Conservation (phyloP, 1,284 basidiomycete genomes). For the Coriolopsis trogii region DNA sequence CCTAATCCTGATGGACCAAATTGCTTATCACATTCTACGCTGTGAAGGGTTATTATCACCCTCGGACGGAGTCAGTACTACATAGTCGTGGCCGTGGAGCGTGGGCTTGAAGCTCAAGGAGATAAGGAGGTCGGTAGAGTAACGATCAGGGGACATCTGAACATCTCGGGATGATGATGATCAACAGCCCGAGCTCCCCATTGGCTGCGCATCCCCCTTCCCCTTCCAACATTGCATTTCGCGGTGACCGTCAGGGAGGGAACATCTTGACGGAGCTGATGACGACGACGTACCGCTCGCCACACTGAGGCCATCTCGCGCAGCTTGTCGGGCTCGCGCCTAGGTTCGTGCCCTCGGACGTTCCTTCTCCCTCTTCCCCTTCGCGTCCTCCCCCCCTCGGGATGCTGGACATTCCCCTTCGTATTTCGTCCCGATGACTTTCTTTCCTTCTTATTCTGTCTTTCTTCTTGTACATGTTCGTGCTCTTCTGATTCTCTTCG, state of each 20-base stretch:
- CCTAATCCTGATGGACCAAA: too few species aligned
- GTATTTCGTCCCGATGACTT: slow-evolving; percentile 16
- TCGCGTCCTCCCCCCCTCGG: slow-evolving; percentile 15
- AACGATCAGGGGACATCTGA: not conserved
- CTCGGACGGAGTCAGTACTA: too few species aligned
- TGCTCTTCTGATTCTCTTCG: not conserved
- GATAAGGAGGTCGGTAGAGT: too few species aligned
- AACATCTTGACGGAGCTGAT: slow-evolving; percentile 10
- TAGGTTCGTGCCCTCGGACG: slow-evolving; percentile 6
- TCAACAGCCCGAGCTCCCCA: not conserved
- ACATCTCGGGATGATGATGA: slow-evolving; percentile 1
- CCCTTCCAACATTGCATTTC: not conserved
- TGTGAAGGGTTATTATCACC: too few species aligned
- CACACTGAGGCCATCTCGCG: not conserved
- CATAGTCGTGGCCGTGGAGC: too few species aligned
- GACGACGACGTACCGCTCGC: slow-evolving; percentile 12
- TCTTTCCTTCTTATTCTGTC: slow-evolving; percentile 8
- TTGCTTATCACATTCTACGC: too few species aligned
- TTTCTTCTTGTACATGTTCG: slow-evolving; percentile 7
- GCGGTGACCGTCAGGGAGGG: not conserved
- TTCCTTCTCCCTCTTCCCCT: slow-evolving; percentile 6
- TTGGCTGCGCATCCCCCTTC: not conserved
- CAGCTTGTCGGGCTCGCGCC: not conserved
- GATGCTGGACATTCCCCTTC: slow-evolving; percentile 31
- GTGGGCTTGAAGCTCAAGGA: too few species aligned